Evolutionary conservation across 2,329 filamentous ascomycete species (phyloP).

Genomic region (Aspergillus texensis): DNA sequence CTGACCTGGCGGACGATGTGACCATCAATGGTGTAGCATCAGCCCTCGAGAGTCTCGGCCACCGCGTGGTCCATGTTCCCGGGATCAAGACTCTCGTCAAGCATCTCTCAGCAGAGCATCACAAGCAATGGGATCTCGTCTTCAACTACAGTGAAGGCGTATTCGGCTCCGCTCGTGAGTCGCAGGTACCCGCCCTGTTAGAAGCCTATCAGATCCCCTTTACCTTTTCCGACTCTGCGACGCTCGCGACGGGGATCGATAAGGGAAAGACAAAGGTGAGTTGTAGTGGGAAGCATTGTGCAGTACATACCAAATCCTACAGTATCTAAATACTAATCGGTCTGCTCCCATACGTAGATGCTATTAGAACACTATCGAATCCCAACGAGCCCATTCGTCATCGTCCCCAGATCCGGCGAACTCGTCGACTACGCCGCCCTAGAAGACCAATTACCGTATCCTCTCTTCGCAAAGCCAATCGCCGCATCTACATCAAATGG

Average conservation of each 20-base stretch:
- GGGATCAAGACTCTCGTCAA: slow-evolving; percentile 20
- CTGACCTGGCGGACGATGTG: slow-evolving; percentile 20
- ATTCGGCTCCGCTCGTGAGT: slow-evolving; percentile 24
- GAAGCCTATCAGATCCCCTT: slow-evolving; percentile 31
- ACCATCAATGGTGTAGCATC: slow-evolving; percentile 15
- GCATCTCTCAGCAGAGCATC: slow-evolving; percentile 18
- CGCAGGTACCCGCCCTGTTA: slow-evolving; percentile 28
- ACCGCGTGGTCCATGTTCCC: slow-evolving; percentile 17
- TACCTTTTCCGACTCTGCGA: slow-evolving; percentile 26
- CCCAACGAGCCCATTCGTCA: slow-evolving; percentile 19
- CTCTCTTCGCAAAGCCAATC: slow-evolving; percentile 24
- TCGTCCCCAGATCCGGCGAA: slow-evolving; percentile 4
- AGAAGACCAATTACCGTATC: slow-evolving; percentile 15
- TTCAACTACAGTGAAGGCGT: slow-evolving; percentile 29
- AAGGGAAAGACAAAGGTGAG: slow-evolving; percentile 27
- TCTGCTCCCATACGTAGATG: slow-evolving; percentile 4
- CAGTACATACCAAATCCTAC: not conserved
- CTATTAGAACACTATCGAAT: slow-evolving; percentile 20
- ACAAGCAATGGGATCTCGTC: slow-evolving; percentile 28
- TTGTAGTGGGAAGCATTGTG: too few relatives aligned
- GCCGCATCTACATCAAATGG: slow-evolving; percentile 24
- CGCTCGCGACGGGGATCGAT: slow-evolving; percentile 24
- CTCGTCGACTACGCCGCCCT: slow-evolving; percentile 3
- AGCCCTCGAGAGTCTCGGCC: slow-evolving; percentile 17
- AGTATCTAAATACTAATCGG: not conserved